phyloP scores from a whole-genome alignment of 202 grass and related monocot species.

The Elaeis oleifera region DNA sequence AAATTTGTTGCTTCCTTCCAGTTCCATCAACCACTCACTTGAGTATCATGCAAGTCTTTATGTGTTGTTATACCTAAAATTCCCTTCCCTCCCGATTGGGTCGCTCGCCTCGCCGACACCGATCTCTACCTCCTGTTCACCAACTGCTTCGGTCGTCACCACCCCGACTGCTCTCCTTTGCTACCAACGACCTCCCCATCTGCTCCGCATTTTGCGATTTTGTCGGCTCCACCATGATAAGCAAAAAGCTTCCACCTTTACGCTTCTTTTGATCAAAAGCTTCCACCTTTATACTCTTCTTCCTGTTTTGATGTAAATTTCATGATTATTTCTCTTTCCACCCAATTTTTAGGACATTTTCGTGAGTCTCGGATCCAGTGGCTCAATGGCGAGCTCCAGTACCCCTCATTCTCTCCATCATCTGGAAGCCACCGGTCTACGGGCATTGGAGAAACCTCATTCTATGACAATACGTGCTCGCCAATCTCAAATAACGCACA shows the following conservation, averaged over 20 bases:
- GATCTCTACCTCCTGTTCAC: constrained; percentile 72
- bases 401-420: constrained; percentile 60
- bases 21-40: too few relatives aligned
- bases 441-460: constrained; percentile 68
- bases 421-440: constrained; percentile 24
- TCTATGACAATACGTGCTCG: constrained; percentile 70
- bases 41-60: too few relatives aligned
- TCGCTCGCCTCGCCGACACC: constrained; percentile 21
- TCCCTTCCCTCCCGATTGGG: constrained; percentile 30
- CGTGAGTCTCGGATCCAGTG: constrained; percentile 40
- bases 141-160: constrained; percentile 21
- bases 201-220: constrained; percentile 36
- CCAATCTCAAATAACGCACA: constrained; percentile 26
- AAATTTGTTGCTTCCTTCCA: too few relatives aligned
- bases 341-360: constrained; percentile 43
- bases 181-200: constrained; percentile 57
- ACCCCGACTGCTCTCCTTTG: constrained; percentile 62
- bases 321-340: too few relatives aligned
- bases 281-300: too few relatives aligned
- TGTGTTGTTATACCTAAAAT: too few relatives aligned
- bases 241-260: constrained; percentile 1
- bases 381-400: constrained; percentile 58
- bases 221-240: constrained; percentile 51
- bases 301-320: too few relatives aligned
- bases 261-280: background rate